A percentile compares a stretch with the other conserved stretches of the same genome.
phyloP scores from a whole-genome alignment of 768 basidiomycete genomes.

The Lactarius hatsudake region DNA sequence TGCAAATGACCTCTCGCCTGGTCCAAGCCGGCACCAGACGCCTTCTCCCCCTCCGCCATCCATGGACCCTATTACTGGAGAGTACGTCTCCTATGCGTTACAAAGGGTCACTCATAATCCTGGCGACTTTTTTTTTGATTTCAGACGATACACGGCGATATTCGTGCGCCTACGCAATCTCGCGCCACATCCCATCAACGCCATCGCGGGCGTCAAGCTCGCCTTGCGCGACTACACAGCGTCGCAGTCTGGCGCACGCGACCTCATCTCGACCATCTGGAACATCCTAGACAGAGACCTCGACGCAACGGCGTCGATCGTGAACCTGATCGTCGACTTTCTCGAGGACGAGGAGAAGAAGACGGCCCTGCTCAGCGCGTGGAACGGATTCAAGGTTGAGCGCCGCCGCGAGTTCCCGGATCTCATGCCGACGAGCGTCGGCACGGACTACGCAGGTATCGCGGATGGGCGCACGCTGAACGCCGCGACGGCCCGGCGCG shows the following conservation, averaged over 20 bases:
- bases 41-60: slow-evolving; percentile 41
- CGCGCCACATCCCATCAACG: slow-evolving; percentile 55
- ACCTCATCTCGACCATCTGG: slow-evolving; percentile 88
- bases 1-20: slow-evolving; percentile 16
- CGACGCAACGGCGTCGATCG: slow-evolving; percentile 71
- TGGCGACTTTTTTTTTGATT: not conserved
- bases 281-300: slow-evolving; percentile 64
- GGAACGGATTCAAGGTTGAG: slow-evolving; percentile 86
- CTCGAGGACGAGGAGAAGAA: slow-evolving; percentile 86
- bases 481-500: slow-evolving; percentile 68
- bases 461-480: slow-evolving; percentile 80
- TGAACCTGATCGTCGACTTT: slow-evolving; percentile 72
- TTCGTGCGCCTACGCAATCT: slow-evolving; percentile 58
- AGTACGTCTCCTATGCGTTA: slow-evolving; percentile 42
- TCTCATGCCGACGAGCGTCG: slow-evolving; percentile 54
- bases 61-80: slow-evolving; percentile 50
- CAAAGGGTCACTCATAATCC: not conserved
- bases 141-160: slow-evolving; percentile 66
- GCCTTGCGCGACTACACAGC: slow-evolving; percentile 75
- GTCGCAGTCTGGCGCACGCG: slow-evolving; percentile 76
- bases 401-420: slow-evolving; percentile 87
- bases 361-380: slow-evolving; percentile 64
- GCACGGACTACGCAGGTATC: slow-evolving; percentile 74
- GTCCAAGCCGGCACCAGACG: slow-evolving; percentile 33
- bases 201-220: slow-evolving; percentile 62